These are phyloP conservation scores for Suillus hirtellus DNA, from an alignment of 768 basidiomycete species.

Conservation along the genomic window DNA sequence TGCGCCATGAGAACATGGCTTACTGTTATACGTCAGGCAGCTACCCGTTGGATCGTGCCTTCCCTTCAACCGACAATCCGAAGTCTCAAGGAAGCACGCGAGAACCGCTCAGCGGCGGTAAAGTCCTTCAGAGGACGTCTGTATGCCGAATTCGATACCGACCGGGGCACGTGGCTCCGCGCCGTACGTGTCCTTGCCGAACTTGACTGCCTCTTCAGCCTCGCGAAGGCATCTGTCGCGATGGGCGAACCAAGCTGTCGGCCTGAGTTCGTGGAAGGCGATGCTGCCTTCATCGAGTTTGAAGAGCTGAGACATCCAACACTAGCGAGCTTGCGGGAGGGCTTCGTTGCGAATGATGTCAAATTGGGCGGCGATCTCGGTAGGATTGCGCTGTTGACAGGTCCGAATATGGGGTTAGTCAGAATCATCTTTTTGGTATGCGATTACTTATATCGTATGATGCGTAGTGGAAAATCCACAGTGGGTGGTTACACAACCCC, in stretches of 20 bases:
- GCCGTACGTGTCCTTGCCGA: conserved; percentile 86
- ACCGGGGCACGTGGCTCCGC: conserved; percentile 81
- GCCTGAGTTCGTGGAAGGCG: conserved; percentile 82
- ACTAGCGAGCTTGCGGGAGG: conserved; percentile 61
- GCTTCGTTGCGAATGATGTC: conserved; percentile 94
- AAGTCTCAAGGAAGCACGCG: conserved; percentile 89
- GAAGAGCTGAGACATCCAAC: conserved; percentile 89
- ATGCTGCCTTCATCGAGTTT: conserved; percentile 84
- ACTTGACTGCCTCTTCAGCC: conserved; percentile 92
- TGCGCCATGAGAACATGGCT: not conserved
- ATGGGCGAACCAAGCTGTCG: conserved; percentile 94
- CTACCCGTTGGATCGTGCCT: conserved; percentile 76
- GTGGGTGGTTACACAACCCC: conserved; percentile 33
- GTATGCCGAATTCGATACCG: conserved; percentile 79
- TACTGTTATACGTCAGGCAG: conserved; percentile 45
- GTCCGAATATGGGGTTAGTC: conserved; percentile 86
- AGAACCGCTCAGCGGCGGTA: conserved; percentile 77
- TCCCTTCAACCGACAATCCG: conserved; percentile 72
- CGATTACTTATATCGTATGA: not conserved
- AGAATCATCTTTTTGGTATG: conserved; percentile 1
- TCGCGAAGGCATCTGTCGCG: conserved; percentile 86
- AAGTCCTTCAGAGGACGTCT: conserved; percentile 82
- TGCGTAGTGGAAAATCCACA: conserved; percentile 71
- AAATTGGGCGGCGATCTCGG: conserved; percentile 76
- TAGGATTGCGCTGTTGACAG: conserved; percentile 83